Evolutionary conservation across 78 protist genomes (phyloP).

Genomic region (Pigoraptor vietnamica): DNA sequence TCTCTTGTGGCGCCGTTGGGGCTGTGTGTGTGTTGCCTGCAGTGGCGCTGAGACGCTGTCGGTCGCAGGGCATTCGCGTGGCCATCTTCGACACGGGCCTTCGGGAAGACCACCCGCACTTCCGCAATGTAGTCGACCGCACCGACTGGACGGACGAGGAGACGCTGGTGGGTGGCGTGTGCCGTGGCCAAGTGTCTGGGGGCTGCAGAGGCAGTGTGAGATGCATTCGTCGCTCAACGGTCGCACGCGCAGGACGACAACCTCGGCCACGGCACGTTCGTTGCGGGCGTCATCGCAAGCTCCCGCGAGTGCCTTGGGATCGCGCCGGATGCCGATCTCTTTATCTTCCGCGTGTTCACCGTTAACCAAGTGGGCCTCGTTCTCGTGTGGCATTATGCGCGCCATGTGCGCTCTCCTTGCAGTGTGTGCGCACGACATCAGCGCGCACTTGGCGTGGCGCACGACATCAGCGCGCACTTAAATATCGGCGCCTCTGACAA

Average conservation of each 20-base stretch:
- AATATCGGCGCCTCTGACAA: background rate
- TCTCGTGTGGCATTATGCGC: too few relatives aligned
- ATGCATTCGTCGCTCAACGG: background rate
- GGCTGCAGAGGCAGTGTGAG: background rate
- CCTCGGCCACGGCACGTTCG: constrained; percentile 92
- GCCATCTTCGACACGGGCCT: constrained; percentile 86
- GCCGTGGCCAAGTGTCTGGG: too few relatives aligned
- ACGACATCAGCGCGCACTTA: background rate
- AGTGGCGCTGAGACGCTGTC: too few relatives aligned
- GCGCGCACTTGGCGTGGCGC: background rate
- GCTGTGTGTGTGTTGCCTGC: too few relatives aligned
- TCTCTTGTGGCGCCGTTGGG: too few relatives aligned
- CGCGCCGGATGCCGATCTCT: constrained; percentile 83
- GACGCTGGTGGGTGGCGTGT: background rate
- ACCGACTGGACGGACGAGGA: constrained; percentile 74
- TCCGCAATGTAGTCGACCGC: constrained; percentile 45
- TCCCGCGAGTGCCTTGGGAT: constrained; percentile 68
- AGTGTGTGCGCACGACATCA: too few relatives aligned
- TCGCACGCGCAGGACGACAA: constrained; percentile 30
- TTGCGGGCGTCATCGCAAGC: constrained; percentile 72
- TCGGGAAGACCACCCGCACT: constrained; percentile 32
- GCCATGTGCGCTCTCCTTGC: too few relatives aligned
- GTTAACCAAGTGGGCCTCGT: constrained; percentile 18
- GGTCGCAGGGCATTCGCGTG: constrained; percentile 33
- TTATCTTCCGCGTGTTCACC: constrained; percentile 84